Evolutionary conservation across 768 basidiomycete genomes (phyloP).

Genomic region (Naganishia onofrii): DNA sequence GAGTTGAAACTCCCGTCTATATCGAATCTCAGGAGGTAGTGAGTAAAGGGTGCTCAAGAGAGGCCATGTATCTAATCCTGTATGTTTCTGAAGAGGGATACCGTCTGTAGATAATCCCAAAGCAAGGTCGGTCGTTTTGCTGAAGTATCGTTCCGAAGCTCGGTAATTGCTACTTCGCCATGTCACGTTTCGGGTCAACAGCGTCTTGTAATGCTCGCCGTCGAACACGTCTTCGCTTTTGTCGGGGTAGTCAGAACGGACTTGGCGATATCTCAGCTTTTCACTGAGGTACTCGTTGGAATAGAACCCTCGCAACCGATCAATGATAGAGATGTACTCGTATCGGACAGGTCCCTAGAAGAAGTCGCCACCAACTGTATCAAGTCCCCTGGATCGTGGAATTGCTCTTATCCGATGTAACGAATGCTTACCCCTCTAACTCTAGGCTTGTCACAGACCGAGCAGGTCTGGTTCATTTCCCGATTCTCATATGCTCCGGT

Average conservation of each 20-base stretch:
- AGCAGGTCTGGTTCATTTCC: background rate
- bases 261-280: background rate
- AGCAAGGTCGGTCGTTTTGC: background rate
- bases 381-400: background rate
- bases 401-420: background rate
- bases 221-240: conserved; percentile 1
- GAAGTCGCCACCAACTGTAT: background rate
- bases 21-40: background rate
- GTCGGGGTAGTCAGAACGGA: background rate
- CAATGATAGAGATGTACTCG: background rate
- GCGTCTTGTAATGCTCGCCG: background rate
- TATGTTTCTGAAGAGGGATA: conserved; percentile 3
- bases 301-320: background rate
- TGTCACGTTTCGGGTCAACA: background rate
- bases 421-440: background rate
- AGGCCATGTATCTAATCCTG: conserved; percentile 4
- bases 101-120: conserved; percentile 8
- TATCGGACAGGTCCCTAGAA: background rate
- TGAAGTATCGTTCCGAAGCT: background rate
- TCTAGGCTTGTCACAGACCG: background rate
- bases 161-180: background rate
- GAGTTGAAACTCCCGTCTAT: conserved; percentile 4
- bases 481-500: background rate
- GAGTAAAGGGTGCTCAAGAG: conserved; percentile 1
- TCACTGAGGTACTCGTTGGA: background rate